Evolutionary conservation across 2,329 filamentous ascomycete genomes (phyloP), one percentile per base, ranked within the genome.

Genomic region (Dactylellina parvicollis): DNA sequence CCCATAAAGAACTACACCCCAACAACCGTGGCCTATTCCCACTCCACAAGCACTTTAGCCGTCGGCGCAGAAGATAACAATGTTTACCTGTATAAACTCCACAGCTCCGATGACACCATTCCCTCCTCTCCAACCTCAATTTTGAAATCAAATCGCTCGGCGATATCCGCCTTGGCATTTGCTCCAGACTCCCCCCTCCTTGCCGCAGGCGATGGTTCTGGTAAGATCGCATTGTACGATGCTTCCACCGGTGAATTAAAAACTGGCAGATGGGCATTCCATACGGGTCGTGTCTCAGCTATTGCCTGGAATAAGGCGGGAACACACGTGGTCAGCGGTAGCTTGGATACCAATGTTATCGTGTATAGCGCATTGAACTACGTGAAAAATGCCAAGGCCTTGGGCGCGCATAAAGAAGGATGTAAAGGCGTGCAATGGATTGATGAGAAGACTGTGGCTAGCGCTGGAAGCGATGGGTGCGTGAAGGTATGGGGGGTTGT

Each of bases 331-430:
- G 92, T 88, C 18, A 96, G 91, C 79, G 94, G 93, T 10, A 90
- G 88, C 47, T 83, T 99, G 54, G 95, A 99, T 80, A 97, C 94
- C 0, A 92, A 96, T 78, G 86, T 99, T 18, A 93, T 92, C 79
- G 88, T 96, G 28, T 99, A 95, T 92, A 96, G 92, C 80, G 81
- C 97, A 64, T 83, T 84, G 44, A 91, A 92, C 79, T 94, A 94
- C 0, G 92, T 92, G 1, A 91, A 91, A 81, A 86, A 94, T 76
- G 86, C 96, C 76, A 94, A 95, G 83, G 89, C 88, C 12, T 82
- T 88, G 20, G 96, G 96, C 79, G 92, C 94, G 54, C 95, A 99
- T 83, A 97, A 97, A 82, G 95, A 98, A 79, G 95, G 95, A 8
- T 92, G 98, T 16, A 92, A 90, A 76, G 94, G 91, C 14, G 90